Base-by-base conservation (phyloP, 2,329 filamentous ascomycete species). In the Penicillium sp. region DNA sequence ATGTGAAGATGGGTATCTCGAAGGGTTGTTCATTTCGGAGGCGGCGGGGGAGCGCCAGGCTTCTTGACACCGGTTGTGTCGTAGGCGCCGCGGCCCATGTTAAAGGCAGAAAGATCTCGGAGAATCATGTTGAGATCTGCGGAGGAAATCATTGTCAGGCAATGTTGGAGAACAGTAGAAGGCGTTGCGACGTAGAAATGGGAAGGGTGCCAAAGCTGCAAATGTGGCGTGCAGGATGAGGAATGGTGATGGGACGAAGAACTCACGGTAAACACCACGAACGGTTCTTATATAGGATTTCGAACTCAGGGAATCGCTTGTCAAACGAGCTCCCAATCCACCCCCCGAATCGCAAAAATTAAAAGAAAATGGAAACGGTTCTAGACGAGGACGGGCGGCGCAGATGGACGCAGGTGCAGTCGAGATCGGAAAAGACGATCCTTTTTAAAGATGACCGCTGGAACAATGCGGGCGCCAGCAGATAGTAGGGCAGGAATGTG, bases 11-110 rank as follows among this genome's bases (percentile, higher is more conserved):
- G 56, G 47, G 54, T 56, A 58, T 62, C 59, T 57, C 57, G 51
- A 47, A 21, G 21, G 21, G 47, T 58, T 3, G 33, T 58, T 62
- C 65, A 66, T 64, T 66, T 71, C 34, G 75, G 74, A 42, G 73
- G 74, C 57, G 76, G 77, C 61, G 76, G 75, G 52, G 73, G 70
- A 56, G 66, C 68, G 42, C 68, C 68, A 41, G 76, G 77, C 66
- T 79, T 79, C 59, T 77, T 76, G 21, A 79, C 75, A 26, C 77
- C 77, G 6, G 77, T 80, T 38, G 77, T 80, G 59, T 80, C 77
- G 57, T 80, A 80, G 52, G 75, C 76, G 52, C 77, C 77, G 58
- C 77, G 74, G 54, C 77, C 77, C 76, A 79, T 79, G 65, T 79
- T 77, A 66, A 66, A 72, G 46, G 70, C 68, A 48, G 70, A 72